These are phyloP conservation scores for Curvularia hawaiiensis DNA, from an alignment of 2,329 filamentous ascomycete species.

Conservation along the genomic window DNA sequence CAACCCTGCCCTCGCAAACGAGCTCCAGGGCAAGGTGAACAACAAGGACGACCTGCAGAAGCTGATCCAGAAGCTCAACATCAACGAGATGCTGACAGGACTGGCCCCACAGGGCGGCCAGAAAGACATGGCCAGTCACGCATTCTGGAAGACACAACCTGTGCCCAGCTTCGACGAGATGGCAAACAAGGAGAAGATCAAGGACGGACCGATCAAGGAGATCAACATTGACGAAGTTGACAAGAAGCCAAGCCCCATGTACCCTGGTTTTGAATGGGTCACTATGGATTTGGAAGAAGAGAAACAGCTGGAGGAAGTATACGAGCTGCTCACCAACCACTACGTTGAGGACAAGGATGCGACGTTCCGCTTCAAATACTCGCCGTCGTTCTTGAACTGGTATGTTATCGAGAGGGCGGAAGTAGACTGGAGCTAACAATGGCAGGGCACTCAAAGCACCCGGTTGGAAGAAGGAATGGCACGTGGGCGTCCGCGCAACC, in stretches of 20 bases:
- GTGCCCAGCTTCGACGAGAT: conserved; percentile 77
- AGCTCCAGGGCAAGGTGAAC: conserved; percentile 40
- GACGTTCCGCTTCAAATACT: conserved; percentile 98
- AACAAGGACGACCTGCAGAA: conserved; percentile 48
- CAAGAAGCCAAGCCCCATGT: conserved; percentile 74
- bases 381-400: conserved; percentile 86
- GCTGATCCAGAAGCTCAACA: conserved; percentile 64
- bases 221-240: conserved; percentile 80
- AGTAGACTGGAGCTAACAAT: conserved; percentile 14
- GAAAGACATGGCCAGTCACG: conserved; percentile 97
- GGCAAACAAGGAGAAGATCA: conserved; percentile 49
- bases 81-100: conserved; percentile 76
- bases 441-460: conserved; percentile 88
- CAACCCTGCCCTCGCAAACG: conserved; percentile 47
- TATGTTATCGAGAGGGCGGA: conserved; percentile 46
- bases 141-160: conserved; percentile 98
- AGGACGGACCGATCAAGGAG: conserved; percentile 83
- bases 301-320: conserved; percentile 82
- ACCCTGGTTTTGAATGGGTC: conserved; percentile 89
- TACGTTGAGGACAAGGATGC: conserved; percentile 98
- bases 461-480: conserved; percentile 93
- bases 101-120: conserved; percentile 82
- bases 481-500: conserved; percentile 86
- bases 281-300: conserved; percentile 84
- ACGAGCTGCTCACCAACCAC: conserved; percentile 87